Conservation (phyloP, 352 stramenopile species). For the Phytophthora idaei region DNA sequence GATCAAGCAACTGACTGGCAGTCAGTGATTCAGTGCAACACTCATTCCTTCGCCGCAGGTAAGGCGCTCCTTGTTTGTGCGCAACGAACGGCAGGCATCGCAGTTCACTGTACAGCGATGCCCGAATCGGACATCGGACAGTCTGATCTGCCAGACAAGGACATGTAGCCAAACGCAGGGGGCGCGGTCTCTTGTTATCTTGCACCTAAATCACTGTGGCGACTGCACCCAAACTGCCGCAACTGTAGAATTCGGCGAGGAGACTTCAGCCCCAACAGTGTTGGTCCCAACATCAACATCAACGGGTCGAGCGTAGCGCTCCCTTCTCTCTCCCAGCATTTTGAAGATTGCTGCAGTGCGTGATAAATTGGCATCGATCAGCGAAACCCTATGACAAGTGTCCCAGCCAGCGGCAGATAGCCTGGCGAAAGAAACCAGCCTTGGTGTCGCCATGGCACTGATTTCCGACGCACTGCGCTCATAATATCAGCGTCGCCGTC, state of each 20-base stretch:
- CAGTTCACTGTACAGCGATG: too few species aligned
- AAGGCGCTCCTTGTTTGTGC: too few species aligned
- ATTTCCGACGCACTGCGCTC: background rate
- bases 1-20: too few species aligned
- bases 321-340: constrained; percentile 5
- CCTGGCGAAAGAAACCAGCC: constrained; percentile 22
- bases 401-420: constrained; percentile 4
- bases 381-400: constrained; percentile 28
- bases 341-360: constrained; percentile 1
- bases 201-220: too few species aligned
- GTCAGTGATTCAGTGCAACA: too few species aligned
- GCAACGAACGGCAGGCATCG: too few species aligned
- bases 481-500: background rate
- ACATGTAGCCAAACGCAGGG: too few species aligned
- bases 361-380: constrained; percentile 28
- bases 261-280: background rate
- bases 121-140: too few species aligned
- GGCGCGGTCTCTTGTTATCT: background rate
- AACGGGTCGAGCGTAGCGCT: background rate
- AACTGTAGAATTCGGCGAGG: too few species aligned
- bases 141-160: too few species aligned
- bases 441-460: background rate
- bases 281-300: background rate
- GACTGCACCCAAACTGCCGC: too few species aligned
- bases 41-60: too few species aligned